Evolutionary conservation across 176 grass and related monocot genomes (phyloP).

Genomic region (Aegilops tauschii): DNA sequence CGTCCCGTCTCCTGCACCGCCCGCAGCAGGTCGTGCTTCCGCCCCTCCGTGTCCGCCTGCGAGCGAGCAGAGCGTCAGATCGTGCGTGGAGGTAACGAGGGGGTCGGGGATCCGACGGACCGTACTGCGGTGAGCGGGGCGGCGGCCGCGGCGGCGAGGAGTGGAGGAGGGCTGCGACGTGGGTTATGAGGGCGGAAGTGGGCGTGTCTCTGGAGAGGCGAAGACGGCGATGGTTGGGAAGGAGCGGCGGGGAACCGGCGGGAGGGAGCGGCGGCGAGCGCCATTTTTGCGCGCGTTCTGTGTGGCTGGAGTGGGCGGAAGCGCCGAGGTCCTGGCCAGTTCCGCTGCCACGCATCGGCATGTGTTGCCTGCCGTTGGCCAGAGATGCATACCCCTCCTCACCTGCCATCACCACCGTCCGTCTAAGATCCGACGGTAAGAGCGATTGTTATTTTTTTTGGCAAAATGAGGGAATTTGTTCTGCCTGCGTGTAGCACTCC

Average conservation of each 20-base stretch:
- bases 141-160: neutral
- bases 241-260: constrained; percentile 8
- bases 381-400: neutral
- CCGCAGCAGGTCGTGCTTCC: constrained; percentile 77
- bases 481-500: neutral
- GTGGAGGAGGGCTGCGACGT: neutral
- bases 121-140: constrained; percentile 4
- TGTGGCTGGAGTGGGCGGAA: neutral
- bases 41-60: constrained; percentile 51
- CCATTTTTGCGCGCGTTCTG: constrained; percentile 24
- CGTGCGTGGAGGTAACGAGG: neutral
- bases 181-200: neutral
- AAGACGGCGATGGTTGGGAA: neutral
- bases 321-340: neutral
- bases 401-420: neutral
- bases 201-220: neutral
- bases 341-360: constrained; percentile 21
- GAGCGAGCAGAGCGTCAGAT: constrained; percentile 9
- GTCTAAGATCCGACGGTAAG: neutral
- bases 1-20: constrained; percentile 76
- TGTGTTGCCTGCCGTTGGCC: neutral
- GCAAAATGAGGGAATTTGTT: too few species aligned
- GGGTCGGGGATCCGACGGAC: neutral
- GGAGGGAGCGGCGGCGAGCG: constrained; percentile 31
- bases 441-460: neutral